These are phyloP conservation scores for Rhodotorula sp. DNA, from an alignment of 1,284 basidiomycete genomes.

Conservation along the genomic window DNA sequence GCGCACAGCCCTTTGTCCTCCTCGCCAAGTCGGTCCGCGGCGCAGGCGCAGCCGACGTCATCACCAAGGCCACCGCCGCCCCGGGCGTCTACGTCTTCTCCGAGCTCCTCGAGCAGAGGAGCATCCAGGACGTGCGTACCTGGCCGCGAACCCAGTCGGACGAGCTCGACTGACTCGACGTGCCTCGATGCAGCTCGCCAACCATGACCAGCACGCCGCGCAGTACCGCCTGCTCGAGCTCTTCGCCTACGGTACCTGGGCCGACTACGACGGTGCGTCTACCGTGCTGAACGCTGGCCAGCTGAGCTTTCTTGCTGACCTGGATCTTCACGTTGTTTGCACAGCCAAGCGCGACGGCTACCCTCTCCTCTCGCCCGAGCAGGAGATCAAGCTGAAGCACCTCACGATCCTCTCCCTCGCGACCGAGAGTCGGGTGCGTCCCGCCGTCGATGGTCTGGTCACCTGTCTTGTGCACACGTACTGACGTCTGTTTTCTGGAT, in stretches of 20 bases:
- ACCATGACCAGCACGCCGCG: slow-evolving; percentile 63
- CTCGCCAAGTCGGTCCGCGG: slow-evolving; percentile 88
- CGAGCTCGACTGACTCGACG: too few species aligned
- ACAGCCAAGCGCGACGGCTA: slow-evolving; percentile 66
- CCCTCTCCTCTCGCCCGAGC: slow-evolving; percentile 69
- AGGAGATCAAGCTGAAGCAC: slow-evolving; percentile 84
- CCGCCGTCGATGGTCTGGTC: neutral
- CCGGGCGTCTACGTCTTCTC: slow-evolving; percentile 87
- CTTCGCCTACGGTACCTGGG: slow-evolving; percentile 84
- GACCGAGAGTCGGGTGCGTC: slow-evolving; percentile 67
- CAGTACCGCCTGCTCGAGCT: slow-evolving; percentile 68
- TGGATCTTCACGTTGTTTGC: too few species aligned
- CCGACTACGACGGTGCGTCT: slow-evolving; percentile 65
- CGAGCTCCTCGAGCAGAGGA: slow-evolving; percentile 77
- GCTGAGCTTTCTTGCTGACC: neutral
- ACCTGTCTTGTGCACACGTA: too few species aligned
- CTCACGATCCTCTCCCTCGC: slow-evolving; percentile 83
- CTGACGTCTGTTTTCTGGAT: slow-evolving; percentile 20
- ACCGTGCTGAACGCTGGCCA: neutral
- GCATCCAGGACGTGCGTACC: slow-evolving; percentile 71
- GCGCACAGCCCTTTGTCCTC: slow-evolving; percentile 71
- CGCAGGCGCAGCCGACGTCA: slow-evolving; percentile 82
- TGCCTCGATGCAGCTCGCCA: slow-evolving; percentile 59
- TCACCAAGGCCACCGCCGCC: slow-evolving; percentile 80
- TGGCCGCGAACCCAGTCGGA: neutral